A percentile compares a stretch with the other conserved stretches of the same genome.
Conservation (phyloP, 2,329 filamentous ascomycete species). For the Byssothecium circinans region DNA sequence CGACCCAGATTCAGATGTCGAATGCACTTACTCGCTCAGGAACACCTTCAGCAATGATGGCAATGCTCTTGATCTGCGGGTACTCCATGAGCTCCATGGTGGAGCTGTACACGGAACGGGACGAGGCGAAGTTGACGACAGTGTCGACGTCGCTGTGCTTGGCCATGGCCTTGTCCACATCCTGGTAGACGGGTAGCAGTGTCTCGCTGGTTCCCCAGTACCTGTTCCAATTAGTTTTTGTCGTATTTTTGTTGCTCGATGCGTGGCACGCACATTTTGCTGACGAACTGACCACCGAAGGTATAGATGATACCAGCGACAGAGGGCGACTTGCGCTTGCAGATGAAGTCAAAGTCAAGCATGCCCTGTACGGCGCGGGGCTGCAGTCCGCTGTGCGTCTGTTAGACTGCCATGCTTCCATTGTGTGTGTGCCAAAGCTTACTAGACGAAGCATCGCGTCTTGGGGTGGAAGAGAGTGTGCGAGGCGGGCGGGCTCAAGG, state of each 20-base stretch:
- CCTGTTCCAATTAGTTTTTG: conserved; percentile 36
- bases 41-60: conserved; percentile 99
- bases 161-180: conserved; percentile 84
- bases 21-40: conserved; percentile 79
- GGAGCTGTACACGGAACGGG: conserved; percentile 96
- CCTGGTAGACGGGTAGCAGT: conserved; percentile 96
- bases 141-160: conserved; percentile 98
- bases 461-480: conserved; percentile 98
- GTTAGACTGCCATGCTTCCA: conserved; percentile 20
- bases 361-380: conserved; percentile 68
- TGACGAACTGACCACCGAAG: conserved; percentile 99
- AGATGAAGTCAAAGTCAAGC: conserved; percentile 99
- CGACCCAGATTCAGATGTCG: background rate
- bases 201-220: conserved; percentile 99
- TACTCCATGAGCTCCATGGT: conserved; percentile 98
- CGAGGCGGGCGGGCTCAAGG: conserved; percentile 81
- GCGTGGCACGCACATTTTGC: conserved; percentile 77
- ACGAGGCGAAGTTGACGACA: conserved; percentile 99
- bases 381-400: conserved; percentile 74
- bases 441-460: conserved; percentile 99
- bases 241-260: background rate
- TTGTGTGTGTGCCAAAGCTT: conserved; percentile 41
- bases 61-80: conserved; percentile 97
- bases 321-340: conserved; percentile 95
- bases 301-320: conserved; percentile 99